These are phyloP conservation scores for Phlegmacium glaucopus DNA, from an alignment of 768 basidiomycete species.

Conservation along the genomic window DNA sequence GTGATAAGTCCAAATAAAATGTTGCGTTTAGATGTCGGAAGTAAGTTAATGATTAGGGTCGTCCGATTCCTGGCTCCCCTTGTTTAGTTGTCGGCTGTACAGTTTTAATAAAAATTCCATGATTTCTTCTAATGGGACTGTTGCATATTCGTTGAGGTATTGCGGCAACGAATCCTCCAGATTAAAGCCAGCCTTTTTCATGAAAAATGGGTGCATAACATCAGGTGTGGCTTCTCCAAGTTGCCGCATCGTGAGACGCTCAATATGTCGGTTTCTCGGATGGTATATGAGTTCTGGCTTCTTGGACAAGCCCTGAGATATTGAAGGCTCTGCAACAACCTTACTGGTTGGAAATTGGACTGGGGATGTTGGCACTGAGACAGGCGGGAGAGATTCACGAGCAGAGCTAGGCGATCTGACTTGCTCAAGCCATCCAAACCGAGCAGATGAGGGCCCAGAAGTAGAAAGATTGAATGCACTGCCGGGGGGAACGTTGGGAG, in stretches of 20 bases:
- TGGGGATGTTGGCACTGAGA: conserved; percentile 6
- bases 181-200: conserved; percentile 81
- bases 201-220: conserved; percentile 85
- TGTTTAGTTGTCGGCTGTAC: conserved; percentile 66
- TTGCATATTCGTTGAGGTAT: conserved; percentile 84
- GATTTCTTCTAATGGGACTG: conserved; percentile 78
- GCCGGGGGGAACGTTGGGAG: conserved; percentile 26
- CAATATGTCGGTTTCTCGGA: conserved; percentile 61
- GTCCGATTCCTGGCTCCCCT: too few species aligned
- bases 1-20: too few species aligned
- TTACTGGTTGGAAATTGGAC: conserved; percentile 14
- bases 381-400: conserved; percentile 13
- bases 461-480: conserved; percentile 12
- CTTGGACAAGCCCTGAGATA: conserved; percentile 13
- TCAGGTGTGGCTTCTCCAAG: conserved; percentile 87
- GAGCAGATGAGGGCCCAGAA: conserved; percentile 26
- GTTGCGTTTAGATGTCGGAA: too few species aligned
- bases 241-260: conserved; percentile 81
- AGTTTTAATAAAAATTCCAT: conserved; percentile 75
- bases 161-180: conserved; percentile 83
- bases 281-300: conserved; percentile 44
- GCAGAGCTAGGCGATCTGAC: conserved; percentile 15
- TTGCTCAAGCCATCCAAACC: conserved; percentile 14
- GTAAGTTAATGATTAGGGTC: too few species aligned
- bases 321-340: conserved; percentile 10